Evolutionary conservation across 768 basidiomycete genomes (phyloP), one percentile per base, ranked within the genome.

Genomic region (Phylloporus arenicola): DNA sequence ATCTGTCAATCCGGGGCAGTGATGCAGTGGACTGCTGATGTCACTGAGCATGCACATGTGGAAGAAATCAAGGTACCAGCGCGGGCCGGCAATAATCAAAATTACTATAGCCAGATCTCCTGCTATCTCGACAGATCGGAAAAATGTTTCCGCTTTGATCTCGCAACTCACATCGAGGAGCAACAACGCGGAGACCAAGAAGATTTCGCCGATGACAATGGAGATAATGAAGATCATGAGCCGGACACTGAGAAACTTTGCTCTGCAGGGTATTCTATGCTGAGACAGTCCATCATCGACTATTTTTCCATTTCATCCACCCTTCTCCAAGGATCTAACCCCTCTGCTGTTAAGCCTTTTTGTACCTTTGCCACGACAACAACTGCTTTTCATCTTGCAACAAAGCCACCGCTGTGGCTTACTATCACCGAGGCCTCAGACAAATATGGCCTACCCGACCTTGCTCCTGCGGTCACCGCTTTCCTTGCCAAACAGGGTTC

Each of bases 321-420:
- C 12, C 42, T 49, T n/a, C 31, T 45, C 3, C n/a, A 24, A 13
- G 42, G 47, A 20, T 33, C 42, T 55, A 63, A 10, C 58, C 66
- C 10, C 57, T 63, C 45, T 30, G 8, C 35, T 12, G 17, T 27
- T 3, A 49, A 43, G 17, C 53, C 48, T 9, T 34, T 34, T 22
- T 31, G 8, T n/a, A 50, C 39, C 6, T 45, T 54, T 29, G 34
- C 38, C 4, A 45, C 38, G 3, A 14, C 33, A 5, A 54, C 37
- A 3, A 54, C 48, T 20, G 37, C 43, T 11, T 44, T 54, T 20
- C 48, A 50, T 43, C 43, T 54, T 27, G 35, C 39, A 27, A 46
- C 25, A 13, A 54, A 54, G 14, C 47, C 48, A 3, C 42, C n/a
- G 4, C 40, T 31, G 13, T 14, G 30, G 25, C 43, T 54, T 1